Evolutionary conservation across 345 rosid species (phyloP).

Genomic region (Alliaria petiolata): DNA sequence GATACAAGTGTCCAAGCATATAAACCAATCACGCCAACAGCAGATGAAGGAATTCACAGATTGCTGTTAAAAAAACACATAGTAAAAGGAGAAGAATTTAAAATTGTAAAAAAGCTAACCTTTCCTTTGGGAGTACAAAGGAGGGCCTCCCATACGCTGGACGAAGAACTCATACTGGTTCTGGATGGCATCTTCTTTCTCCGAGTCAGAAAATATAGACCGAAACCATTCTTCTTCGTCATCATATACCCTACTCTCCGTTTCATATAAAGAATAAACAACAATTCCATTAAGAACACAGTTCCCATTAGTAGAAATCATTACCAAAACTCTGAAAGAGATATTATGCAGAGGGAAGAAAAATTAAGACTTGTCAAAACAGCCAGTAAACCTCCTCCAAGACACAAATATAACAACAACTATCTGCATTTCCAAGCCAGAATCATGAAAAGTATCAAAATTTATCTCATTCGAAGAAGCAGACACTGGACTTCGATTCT

Average conservation of each 20-base stretch:
- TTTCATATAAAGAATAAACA: background rate
- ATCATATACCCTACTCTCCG: conserved; percentile 64
- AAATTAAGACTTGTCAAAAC: background rate
- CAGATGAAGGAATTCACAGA: background rate
- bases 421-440: background rate
- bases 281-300: background rate
- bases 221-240: conserved; percentile 91
- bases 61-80: background rate
- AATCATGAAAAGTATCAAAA: background rate
- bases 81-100: background rate
- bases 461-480: background rate
- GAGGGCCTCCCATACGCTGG: conserved; percentile 96
- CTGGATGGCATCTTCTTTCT: conserved; percentile 83
- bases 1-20: background rate
- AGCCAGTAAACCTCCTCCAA: background rate
- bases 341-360: no score
- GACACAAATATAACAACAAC: background rate
- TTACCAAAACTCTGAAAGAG: background rate
- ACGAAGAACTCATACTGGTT: conserved; percentile 92
- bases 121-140: conserved; percentile 76
- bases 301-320: background rate
- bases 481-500: background rate
- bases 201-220: conserved; percentile 63
- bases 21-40: background rate
- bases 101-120: conserved; percentile 33